Base-by-base conservation (phyloP, 2,329 filamentous ascomycete genomes). In the Diaporthe ilicicola region DNA sequence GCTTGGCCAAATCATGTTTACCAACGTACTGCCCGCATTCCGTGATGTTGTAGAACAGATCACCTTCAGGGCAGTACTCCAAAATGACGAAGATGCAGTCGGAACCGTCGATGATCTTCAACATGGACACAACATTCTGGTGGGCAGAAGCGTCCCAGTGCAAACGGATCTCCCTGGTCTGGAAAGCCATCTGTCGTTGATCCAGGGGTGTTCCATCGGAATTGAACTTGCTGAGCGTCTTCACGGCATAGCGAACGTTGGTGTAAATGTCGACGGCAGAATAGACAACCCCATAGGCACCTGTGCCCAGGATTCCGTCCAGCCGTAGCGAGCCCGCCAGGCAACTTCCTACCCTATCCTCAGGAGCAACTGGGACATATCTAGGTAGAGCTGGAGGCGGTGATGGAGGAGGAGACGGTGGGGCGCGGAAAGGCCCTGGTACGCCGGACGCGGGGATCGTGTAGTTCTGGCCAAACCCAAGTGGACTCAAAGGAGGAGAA, bases 271-370 rank as follows among this genome's bases (percentile, higher is more conserved):
- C 95, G 83, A 93, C 86, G 78, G 95, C 95, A 75, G 91, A 90
- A 85, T 98, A 98, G 32, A 99, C 96, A 51, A 98, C 95, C 74
- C 96, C 96, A 82, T 99, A 99, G 70, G 96, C 96, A 76, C 96
- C 96, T 64, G 95, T 93, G 75, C 96, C 96, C 73, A 98, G 88
- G 76, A 98, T 93, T 73, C 91, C 89, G 74, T 91, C 94, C 78
- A 98, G 86, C 84, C 95, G 92, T 76, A 98, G 88, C 80, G 93
- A 91, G 79, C 92, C 92, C 76, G 93, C 93, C 75, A 98, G 88
- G 76, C 95, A 87, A 76, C 91, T 90, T 81, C 95, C 95, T 86
- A 98, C 84, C 79, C 94, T 91, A 79, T 95, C 93, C 87, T 97
- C 93, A 51, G 95, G 94, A 69, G 89, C 83, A 77, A 88, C 84